Evolutionary conservation across 2,329 filamentous ascomycete genomes (phyloP), one percentile per base, ranked within the genome.

Genomic region (Hawksworthiomyces lignivorus): DNA sequence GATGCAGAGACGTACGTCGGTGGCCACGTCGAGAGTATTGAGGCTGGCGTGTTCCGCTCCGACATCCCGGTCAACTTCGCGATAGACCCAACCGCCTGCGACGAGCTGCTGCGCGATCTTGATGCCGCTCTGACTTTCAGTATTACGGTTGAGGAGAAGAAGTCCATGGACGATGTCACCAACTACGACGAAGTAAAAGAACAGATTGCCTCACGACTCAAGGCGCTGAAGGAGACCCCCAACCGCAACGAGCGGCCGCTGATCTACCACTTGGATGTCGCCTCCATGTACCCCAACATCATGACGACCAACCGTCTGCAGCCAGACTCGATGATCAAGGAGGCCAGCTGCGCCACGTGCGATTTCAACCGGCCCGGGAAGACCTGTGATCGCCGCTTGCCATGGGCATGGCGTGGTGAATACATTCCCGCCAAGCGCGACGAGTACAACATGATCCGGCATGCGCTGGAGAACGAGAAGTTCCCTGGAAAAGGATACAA

Each of bases 201-300:
- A 26, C 83, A 96, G 59, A 97, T 98, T 51, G 67, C 72, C 4
- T 75, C 80, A 21, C 77, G 75, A 47, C 65, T 98, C 26, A 68
- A 74, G 39, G 72, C 80, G 48, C 70, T 98, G 39, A 94, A 85
- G 60, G 72, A 81, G 39, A 92, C 82, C 1, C 90, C 92, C 1
- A 88, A 94, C 54, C 76, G 92, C 48, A 80, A 72, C 52, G 92
- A 98, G 60, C 72, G 80, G 32, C 92, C 92, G 5, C 75, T 94
- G 24, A 98, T 98, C 50, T 98, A 98, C 64, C 92, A 98, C 72
- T 70, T 98, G 65, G 92, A 98, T 58, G 94, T 98, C 45, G 92
- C 92, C 15, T 96, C 92, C 46, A 98, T 98, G 92, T 98, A 98
- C 60, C 92, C 92, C 9, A 98, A 98, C 62, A 98, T 98, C 61